Evolutionary conservation across 2,329 filamentous ascomycete species (phyloP), one percentile per base, ranked within the genome.

Genomic region (Lecanicillium sp.): DNA sequence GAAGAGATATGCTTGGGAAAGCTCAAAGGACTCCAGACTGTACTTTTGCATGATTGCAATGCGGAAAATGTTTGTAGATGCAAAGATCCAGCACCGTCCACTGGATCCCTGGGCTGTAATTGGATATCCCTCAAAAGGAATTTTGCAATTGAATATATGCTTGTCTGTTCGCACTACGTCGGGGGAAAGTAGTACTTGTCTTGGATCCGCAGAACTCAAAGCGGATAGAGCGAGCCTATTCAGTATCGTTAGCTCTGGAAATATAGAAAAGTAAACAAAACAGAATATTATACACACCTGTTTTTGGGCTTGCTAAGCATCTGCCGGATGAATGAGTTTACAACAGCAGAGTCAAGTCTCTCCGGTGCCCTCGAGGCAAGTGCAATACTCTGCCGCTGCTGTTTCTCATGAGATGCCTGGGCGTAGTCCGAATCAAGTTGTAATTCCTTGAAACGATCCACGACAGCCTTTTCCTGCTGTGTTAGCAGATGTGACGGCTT

Each of bases 41-140:
- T 94, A 86, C 58, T 84, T 84, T 66, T 87, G 85, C 84, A 93
- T 91, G 39, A 95, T 73, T 1, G 88, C 85, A n/a, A 95, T 78
- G 23, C 90, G 84, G 68, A 95, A 93, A 48, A 94, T 83, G 58
- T 95, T 95, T n/a, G 87, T 93, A 4, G 86, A 81, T 1, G 90
- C 90, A 58, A 95, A 95, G 53, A 95, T 79, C 90, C 90, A 95
- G 73, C 90, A 95, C 54, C 90, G 77, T 7, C 89, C 90, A 2
- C 85, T 90, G 7, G 79, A 79, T 27, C 84, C 77, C 69, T 95
- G 89, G 64, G 94, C 90, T 0, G 90, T 94, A 53, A 95, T 84
- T 0, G 90, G 90, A 0, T 74, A 77, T 41, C 89, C 90, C 64
- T 95, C 89, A 47, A 87, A 75, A 0, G 88, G 86, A 51, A 95